Evolutionary conservation across 495 filamentous ascomycete genomes (phyloP), one percentile per base, ranked within the genome.

Genomic region (Annulohypoxylon moriforme): DNA sequence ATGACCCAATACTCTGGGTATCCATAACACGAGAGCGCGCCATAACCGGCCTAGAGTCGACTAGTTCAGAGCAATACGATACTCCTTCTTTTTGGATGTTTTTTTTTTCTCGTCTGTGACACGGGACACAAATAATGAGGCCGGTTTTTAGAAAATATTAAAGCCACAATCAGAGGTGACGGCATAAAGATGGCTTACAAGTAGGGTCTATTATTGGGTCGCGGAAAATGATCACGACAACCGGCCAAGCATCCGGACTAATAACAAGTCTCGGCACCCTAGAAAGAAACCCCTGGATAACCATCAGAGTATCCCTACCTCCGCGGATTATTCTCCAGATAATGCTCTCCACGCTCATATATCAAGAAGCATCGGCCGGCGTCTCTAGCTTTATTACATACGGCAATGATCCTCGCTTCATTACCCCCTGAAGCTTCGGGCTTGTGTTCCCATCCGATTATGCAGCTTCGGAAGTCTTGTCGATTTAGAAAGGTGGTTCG

Each of bases 271-370:
- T 49, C 46, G 50, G 56, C 61, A 50, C 60, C 56, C 61, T 24
- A 25, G 31, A 9, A 9, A 53, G 50, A 57, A 46, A 42, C 40
- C 62, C 62, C 68, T 67, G 33, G 50, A 24, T 33, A 36, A 36
- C 36, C 42, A 44, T 59, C 55, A 34, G 22, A 33, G 34, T 38
- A 58, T 16, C 63, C 58, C 42, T 67, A 62, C 49, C 29, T 62
- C 50, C 52, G 24, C n/a, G 52, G 40, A 57, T 42, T 61, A 59
- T 73, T 68, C 70, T 73, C 60, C 65, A 73, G 64, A 56, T 36
- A 29, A 56, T 59, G 42, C 42, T 56, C 64, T 67, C 59, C 69
- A 67, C 69, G 63, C 52, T 52, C 42, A 53, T 72, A 52, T 62
- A 60, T 38, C 50, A 44, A 68, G 46, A 53, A 22, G 38, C 47